Conservation (phyloP, 306 rosid species). For the Glycine tomentella region DNA sequence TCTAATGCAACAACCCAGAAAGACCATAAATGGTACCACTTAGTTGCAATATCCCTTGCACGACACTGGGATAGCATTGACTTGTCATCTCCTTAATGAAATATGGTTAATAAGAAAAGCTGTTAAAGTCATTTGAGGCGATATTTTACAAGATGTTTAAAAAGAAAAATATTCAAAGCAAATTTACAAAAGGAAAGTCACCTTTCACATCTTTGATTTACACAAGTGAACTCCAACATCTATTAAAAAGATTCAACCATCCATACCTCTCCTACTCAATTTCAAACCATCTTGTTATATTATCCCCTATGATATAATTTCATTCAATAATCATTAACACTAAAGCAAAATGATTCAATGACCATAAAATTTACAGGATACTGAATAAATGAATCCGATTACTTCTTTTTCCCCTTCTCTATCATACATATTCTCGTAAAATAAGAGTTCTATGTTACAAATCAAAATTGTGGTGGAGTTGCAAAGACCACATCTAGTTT, state of each 20-base stretch:
- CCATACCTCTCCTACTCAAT: neutral
- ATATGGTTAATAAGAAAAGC: no score
- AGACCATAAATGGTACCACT: no score
- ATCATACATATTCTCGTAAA: conserved; percentile 75
- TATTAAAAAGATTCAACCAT: neutral
- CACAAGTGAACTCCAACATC: neutral
- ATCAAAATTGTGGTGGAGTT: conserved; percentile 90
- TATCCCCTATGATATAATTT: neutral
- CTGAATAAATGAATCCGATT: conserved; percentile 60
- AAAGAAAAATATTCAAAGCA: no score
- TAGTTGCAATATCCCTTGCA: no score
- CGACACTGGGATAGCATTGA: no score
- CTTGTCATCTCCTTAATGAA: no score
- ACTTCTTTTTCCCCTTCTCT: conserved; percentile 52
- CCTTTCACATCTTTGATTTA: no score
- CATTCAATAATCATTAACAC: neutral
- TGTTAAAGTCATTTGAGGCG: no score
- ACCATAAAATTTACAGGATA: conserved; percentile 35
- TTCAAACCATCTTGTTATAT: neutral
- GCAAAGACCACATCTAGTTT: conserved; percentile 82
- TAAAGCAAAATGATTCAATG: neutral
- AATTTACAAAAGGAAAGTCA: no score
- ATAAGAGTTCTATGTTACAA: conserved; percentile 82
- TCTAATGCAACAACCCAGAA: no score
- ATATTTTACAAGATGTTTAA: no score